These are phyloP conservation scores for Fusarium euwallaceae DNA, from an alignment of 2,329 filamentous ascomycete genomes.

Conservation along the genomic window DNA sequence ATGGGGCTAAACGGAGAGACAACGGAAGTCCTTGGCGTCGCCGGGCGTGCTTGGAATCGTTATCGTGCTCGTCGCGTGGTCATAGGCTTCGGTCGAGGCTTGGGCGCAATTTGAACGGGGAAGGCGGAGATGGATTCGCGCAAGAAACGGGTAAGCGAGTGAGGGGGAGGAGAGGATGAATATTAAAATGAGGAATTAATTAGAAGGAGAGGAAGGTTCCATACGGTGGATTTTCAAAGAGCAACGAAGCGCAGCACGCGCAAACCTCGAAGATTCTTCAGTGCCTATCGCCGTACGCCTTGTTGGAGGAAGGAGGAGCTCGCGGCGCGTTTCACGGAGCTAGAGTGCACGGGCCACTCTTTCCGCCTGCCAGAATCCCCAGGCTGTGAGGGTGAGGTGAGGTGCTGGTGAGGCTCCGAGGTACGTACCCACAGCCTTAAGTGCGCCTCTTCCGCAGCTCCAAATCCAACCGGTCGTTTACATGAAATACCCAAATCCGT, in stretches of 20 bases:
- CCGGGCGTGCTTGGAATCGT: slow-evolving; percentile 1
- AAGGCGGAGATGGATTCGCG: slow-evolving; percentile 18
- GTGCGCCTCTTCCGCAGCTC: slow-evolving; percentile 1
- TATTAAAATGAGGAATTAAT: slow-evolving; percentile 4
- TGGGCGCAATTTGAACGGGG: slow-evolving; percentile 34
- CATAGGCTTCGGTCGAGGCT: slow-evolving; percentile 21
- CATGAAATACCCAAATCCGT: neutral
- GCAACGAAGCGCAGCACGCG: slow-evolving; percentile 29
- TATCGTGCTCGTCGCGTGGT: slow-evolving; percentile 27
- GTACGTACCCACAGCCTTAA: slow-evolving; percentile 10
- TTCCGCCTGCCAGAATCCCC: neutral
- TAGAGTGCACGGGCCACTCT: slow-evolving; percentile 33
- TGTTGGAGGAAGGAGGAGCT: slow-evolving; percentile 33
- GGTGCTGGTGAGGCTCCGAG: slow-evolving; percentile 6
- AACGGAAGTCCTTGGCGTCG: slow-evolving; percentile 2
- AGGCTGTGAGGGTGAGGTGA: slow-evolving; percentile 7
- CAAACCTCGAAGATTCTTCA: slow-evolving; percentile 24
- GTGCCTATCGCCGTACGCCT: slow-evolving; percentile 31
- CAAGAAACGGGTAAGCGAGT: neutral
- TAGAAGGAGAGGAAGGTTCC: slow-evolving; percentile 2
- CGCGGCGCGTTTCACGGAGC: slow-evolving; percentile 42
- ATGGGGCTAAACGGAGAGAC: neutral
- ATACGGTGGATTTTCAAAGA: slow-evolving; percentile 12
- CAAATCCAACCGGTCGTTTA: slow-evolving; percentile 2
- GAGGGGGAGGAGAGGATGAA: neutral